Evolutionary conservation across 306 rosid genomes (phyloP).

Genomic region (Vicia villosa): DNA sequence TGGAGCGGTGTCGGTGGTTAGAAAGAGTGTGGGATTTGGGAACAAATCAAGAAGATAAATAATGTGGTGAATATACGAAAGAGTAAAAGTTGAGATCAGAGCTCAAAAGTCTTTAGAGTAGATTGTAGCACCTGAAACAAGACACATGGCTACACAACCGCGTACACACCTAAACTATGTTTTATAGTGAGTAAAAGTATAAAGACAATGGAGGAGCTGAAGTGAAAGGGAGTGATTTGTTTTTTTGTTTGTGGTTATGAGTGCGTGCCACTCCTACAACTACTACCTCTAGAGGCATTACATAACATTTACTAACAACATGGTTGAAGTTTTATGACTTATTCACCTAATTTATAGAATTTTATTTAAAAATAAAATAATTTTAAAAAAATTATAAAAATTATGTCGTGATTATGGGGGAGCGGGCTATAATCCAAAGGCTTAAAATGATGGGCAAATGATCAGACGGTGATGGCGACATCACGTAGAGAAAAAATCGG

Average conservation of each 20-base stretch:
- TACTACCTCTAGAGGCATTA: background rate
- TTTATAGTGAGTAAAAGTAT: background rate
- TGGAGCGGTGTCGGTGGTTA: conserved; percentile 71
- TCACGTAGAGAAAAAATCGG: conserved; percentile 22
- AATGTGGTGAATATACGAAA: background rate
- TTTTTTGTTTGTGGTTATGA: background rate
- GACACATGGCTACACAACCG: conserved; percentile 32
- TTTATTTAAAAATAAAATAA: background rate
- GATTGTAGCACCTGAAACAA: conserved; percentile 42
- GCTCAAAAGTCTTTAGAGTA: conserved; percentile 30
- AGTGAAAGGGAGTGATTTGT: background rate
- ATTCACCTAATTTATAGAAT: background rate
- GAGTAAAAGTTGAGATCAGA: background rate
- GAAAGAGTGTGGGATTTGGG: conserved; percentile 23
- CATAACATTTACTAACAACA: background rate
- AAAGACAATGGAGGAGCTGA: background rate
- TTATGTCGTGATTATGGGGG: background rate
- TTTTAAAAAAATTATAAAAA: background rate
- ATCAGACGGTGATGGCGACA: conserved; percentile 40
- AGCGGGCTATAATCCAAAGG: conserved; percentile 37
- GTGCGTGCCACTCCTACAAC: conserved; percentile 29
- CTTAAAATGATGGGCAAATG: background rate
- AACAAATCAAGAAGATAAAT: background rate
- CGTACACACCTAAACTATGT: conserved; percentile 3
- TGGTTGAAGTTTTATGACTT: background rate